Base-by-base conservation (phyloP, 169 alveolate genomes). In the Babesia divergens region DNA sequence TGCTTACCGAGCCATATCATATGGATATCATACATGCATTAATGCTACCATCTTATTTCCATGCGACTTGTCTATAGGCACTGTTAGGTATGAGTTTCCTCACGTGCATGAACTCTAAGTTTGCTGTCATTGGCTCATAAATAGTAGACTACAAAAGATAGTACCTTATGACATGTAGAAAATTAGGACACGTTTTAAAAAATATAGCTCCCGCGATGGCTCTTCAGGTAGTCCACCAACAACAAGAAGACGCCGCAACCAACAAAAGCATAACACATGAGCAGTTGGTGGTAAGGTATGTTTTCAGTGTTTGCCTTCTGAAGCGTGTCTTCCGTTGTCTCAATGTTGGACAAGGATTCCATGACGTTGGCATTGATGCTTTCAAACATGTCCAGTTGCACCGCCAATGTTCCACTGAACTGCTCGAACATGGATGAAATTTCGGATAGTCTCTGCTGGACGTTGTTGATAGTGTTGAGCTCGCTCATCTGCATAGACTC, bases 341-440 rank as follows among this genome's bases (percentile, higher is more conserved):
- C 88, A 2, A 80, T 80, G 71, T 80, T 80, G 18, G 81, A 40
- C 43, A 80, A 43, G 22, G 88, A 80, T 32, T 69, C 84, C 69
- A 52, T 29, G 44, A 80, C 84, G 62, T 80, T 80, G 65, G 76
- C 84, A 42, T 49, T 68, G 38, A 80, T 80, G 62, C 58, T 58
- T 32, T 70, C 82, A 42, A 70, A 69, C 53, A 70, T 56, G 29
- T 71, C 88, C 31, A 65, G 72, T 59, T 80, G 88, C 34, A 43
- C 84, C 32, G 55, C 84, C 35, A 80, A 44, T 20, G 88, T 70
- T 18, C 84, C 84, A 29, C 70, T 60, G 55, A 80, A 69, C 65
- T 80, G 74, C 38, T 52, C 88, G 51, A 80, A 80, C 88, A 80
- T 80, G n/a, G 88, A 69, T n/a, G 88, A 80, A 0, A 80, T 80